Evolutionary conservation across 176 grass and related monocot species (phyloP).

Genomic region (Zea mays): DNA sequence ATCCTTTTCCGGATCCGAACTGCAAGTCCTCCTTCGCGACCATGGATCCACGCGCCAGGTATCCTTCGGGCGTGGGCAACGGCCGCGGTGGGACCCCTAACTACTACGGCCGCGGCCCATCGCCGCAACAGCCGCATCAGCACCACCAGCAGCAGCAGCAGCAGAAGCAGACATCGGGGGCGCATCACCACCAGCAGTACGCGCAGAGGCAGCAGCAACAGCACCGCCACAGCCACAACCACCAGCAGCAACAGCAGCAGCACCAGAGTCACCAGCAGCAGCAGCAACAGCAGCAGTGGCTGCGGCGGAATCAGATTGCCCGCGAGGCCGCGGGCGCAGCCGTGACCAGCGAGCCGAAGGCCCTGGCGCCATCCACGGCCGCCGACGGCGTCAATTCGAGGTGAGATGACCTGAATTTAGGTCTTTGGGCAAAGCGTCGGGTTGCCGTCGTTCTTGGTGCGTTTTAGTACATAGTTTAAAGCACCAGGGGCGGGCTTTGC

Average conservation of each 20-base stretch:
- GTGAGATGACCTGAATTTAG: conserved; percentile 38
- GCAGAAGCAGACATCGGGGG: conserved; percentile 22
- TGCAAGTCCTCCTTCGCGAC: background rate
- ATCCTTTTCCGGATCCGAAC: no score
- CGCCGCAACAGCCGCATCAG: conserved; percentile 34
- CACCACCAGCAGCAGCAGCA: conserved; percentile 46
- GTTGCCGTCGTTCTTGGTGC: conserved; percentile 5
- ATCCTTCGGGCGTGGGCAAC: conserved; percentile 68
- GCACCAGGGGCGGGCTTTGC: background rate
- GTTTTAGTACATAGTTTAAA: conserved; percentile 13
- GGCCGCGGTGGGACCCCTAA: conserved; percentile 60
- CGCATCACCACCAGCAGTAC: conserved; percentile 60
- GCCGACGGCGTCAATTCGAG: conserved; percentile 51
- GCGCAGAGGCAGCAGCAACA: conserved; percentile 45
- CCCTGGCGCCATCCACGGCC: conserved; percentile 37
- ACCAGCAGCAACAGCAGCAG: conserved; percentile 43
- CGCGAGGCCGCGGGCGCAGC: conserved; percentile 42
- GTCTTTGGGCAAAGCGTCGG: background rate
- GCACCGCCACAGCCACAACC: conserved; percentile 34
- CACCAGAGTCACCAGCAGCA: conserved; percentile 73
- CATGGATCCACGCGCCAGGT: conserved; percentile 71
- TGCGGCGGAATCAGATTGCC: conserved; percentile 52
- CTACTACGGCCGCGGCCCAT: conserved; percentile 62
- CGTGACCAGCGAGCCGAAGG: conserved; percentile 37
- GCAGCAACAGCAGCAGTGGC: conserved; percentile 63